These are phyloP conservation scores for Candida fluviatilis DNA, from an alignment of 805 yeast species.

Conservation along the genomic window DNA sequence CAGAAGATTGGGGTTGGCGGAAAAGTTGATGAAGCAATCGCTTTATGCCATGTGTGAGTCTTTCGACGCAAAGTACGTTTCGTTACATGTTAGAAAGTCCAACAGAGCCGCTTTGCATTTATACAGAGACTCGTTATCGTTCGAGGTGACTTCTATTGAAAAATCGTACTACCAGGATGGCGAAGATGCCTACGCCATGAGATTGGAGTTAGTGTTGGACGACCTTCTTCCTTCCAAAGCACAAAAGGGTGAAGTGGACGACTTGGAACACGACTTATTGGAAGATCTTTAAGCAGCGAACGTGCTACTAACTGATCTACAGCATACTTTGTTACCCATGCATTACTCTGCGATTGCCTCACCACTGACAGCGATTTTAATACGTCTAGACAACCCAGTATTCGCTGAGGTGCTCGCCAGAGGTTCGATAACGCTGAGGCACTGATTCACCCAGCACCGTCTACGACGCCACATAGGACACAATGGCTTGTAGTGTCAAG, in stretches of 20 bases:
- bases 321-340: no score
- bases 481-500: no score
- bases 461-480: no score
- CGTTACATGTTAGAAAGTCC: constrained; percentile 89
- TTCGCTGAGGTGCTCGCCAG: no score
- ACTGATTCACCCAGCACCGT: no score
- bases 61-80: constrained; percentile 77
- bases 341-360: no score
- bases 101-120: constrained; percentile 92
- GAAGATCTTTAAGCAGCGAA: constrained; percentile 11
- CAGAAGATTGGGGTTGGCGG: constrained; percentile 93
- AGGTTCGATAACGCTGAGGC: no score
- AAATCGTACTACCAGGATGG: constrained; percentile 93
- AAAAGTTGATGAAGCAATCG: constrained; percentile 81
- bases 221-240: constrained; percentile 57
- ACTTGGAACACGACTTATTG: constrained; percentile 39
- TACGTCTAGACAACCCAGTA: no score
- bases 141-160: constrained; percentile 79
- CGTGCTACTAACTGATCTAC: not conserved
- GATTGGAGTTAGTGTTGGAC: constrained; percentile 57
- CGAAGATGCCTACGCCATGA: constrained; percentile 97
- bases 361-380: no score
- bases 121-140: constrained; percentile 78
- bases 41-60: constrained; percentile 76
- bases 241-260: constrained; percentile 53